phyloP scores from a whole-genome alignment of 805 yeast species.

The Millerozyma miso region DNA sequence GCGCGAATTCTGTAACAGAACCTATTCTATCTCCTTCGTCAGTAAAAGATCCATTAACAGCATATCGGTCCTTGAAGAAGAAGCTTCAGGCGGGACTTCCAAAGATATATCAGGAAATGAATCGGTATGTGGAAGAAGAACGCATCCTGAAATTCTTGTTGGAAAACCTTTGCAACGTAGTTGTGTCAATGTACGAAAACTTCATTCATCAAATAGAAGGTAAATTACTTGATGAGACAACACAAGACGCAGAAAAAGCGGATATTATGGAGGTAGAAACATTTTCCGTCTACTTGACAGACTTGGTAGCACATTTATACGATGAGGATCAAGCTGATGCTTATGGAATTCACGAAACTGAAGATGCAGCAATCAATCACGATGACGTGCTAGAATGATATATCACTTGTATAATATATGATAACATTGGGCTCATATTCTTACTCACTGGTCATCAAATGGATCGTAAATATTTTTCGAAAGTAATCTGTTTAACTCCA shows the following conservation, averaged over 20 bases:
- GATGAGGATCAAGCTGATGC: conserved; percentile 18
- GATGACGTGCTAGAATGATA: conserved; percentile 7
- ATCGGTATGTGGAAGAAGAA: conserved; percentile 52
- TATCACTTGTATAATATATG: not conserved
- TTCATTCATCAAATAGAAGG: conserved; percentile 38
- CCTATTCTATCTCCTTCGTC: conserved; percentile 33
- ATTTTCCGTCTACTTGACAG: conserved; percentile 46
- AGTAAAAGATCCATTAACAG: conserved; percentile 23
- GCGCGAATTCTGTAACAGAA: conserved; percentile 40
- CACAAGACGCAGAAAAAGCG: conserved; percentile 16
- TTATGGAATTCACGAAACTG: conserved; percentile 6
- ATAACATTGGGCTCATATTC: not conserved
- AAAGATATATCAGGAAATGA: conserved; percentile 48
- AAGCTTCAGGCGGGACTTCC: conserved; percentile 55
- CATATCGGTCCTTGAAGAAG: conserved; percentile 41
- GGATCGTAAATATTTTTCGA: conserved; percentile 86
- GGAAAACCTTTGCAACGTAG: conserved; percentile 40
- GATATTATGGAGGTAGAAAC: conserved; percentile 64
- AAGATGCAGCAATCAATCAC: conserved; percentile 21
- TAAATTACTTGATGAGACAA: conserved; percentile 18
- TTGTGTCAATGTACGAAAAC: conserved; percentile 53
- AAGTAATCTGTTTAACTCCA: conserved; percentile 68
- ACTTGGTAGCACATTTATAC: conserved; percentile 20
- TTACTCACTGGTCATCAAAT: conserved; percentile 60
- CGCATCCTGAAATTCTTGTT: conserved; percentile 33